A percentile compares a stretch with the other conserved stretches of the same genome.
Conservation (phyloP, 2,329 filamentous ascomycete genomes). For the Calonectria multiphialidica region DNA sequence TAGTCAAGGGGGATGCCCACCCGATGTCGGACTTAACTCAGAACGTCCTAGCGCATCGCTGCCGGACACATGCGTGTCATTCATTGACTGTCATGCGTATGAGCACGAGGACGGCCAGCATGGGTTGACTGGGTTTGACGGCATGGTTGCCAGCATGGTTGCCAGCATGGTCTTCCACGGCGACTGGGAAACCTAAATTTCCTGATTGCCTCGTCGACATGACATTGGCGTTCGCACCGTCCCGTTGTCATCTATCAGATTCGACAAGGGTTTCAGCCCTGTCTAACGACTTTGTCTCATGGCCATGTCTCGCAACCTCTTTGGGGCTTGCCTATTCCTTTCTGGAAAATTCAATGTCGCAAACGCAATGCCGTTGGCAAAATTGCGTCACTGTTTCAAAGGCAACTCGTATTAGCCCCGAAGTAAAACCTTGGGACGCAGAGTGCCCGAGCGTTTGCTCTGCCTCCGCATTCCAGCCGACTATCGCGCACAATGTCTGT, state of each 20-base stretch:
- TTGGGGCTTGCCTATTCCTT: too few species aligned
- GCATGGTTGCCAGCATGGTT: neutral
- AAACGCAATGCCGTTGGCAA: too few species aligned
- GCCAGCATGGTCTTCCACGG: too few species aligned
- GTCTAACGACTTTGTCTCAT: neutral
- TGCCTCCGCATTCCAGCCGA: neutral
- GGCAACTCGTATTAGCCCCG: neutral
- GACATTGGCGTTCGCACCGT: neutral
- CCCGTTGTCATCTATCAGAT: neutral
- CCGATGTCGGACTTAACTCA: neutral
- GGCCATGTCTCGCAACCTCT: too few species aligned
- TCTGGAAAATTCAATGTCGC: too few species aligned
- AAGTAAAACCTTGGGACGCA: neutral
- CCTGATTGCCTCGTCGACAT: neutral
- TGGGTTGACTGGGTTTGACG: too few species aligned
- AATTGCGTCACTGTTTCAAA: neutral
- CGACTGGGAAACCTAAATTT: neutral
- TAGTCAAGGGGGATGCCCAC: neutral
- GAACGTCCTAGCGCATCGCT: neutral
- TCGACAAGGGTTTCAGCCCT: neutral
- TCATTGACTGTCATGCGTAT: neutral
- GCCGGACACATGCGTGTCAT: slow-evolving; percentile 1
- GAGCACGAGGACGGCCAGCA: neutral
- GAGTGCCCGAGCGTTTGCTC: neutral
- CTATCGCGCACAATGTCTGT: neutral